Evolutionary conservation across 2,329 filamentous ascomycete genomes (phyloP).

Genomic region (Knufia petricola): DNA sequence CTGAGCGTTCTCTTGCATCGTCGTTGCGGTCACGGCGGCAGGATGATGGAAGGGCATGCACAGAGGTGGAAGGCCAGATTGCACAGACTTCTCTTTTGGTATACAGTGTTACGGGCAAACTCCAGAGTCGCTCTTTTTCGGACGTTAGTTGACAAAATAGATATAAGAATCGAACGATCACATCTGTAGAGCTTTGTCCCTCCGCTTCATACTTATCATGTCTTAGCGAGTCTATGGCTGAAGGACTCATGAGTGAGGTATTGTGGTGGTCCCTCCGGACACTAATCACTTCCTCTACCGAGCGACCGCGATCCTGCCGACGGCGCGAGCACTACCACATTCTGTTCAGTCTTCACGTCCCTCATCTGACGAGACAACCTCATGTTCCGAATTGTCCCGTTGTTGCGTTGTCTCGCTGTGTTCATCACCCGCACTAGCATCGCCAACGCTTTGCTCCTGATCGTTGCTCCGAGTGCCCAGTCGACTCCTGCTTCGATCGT

Average conservation of each 20-base stretch:
- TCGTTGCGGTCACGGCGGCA: background rate
- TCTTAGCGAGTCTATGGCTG: no score
- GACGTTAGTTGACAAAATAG: no score
- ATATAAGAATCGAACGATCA: no score
- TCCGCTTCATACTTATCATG: no score
- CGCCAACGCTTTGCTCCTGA: background rate
- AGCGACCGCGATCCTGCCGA: no score
- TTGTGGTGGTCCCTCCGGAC: no score
- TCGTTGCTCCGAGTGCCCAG: background rate
- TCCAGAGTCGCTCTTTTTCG: background rate
- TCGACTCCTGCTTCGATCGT: slow-evolving; percentile 6
- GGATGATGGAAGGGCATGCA: background rate
- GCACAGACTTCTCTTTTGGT: slow-evolving; percentile 1
- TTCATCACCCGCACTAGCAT: background rate
- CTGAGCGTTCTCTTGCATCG: background rate
- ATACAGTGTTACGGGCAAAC: background rate
- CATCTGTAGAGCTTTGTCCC: no score
- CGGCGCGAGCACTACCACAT: no score
- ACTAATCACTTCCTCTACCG: no score
- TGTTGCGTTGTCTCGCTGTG: background rate
- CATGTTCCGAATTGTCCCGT: background rate
- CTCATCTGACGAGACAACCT: no score
- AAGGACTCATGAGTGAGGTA: no score
- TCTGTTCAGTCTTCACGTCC: no score
- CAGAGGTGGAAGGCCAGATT: background rate